Conservation (phyloP, 108 stramenopile species). For the Discostella pseudostelligera region DNA sequence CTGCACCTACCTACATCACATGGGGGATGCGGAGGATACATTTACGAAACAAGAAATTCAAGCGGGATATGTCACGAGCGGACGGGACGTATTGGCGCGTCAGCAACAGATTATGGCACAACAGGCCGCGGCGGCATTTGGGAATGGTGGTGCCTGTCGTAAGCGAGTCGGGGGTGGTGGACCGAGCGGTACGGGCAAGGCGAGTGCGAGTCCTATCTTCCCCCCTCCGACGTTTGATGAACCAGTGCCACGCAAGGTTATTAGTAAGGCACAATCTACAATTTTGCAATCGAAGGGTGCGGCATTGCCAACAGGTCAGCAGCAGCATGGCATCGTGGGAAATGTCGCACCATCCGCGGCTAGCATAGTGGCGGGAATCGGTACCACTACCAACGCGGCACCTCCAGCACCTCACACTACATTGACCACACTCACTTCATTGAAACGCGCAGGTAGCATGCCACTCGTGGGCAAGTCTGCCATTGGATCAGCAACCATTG, state of each 20-base stretch:
- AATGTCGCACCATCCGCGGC: slow-evolving; percentile 54
- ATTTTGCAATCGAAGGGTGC: slow-evolving; percentile 18
- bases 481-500: slow-evolving; percentile 11
- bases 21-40: slow-evolving; percentile 95
- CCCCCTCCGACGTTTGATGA: slow-evolving; percentile 87
- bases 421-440: slow-evolving; percentile 71
- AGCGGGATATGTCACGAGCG: slow-evolving; percentile 89
- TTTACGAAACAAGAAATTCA: slow-evolving; percentile 93
- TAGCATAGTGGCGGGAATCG: slow-evolving; percentile 76
- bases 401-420: slow-evolving; percentile 67
- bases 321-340: slow-evolving; percentile 11
- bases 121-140: slow-evolving; percentile 55
- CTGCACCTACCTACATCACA: slow-evolving; percentile 95
- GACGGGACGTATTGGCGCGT: slow-evolving; percentile 80
- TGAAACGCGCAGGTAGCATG: slow-evolving; percentile 55
- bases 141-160: slow-evolving; percentile 52
- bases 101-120: slow-evolving; percentile 85
- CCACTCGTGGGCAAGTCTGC: slow-evolving; percentile 14
- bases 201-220: slow-evolving; percentile 66
- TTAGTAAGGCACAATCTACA: slow-evolving; percentile 29
- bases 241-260: slow-evolving; percentile 52
- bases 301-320: slow-evolving; percentile 10
- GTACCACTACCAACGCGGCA: slow-evolving; percentile 17
- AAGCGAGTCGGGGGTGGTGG: slow-evolving; percentile 80
- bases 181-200: slow-evolving; percentile 79